phyloP scores from a whole-genome alignment of 306 rosid genomes.

The Casuarina glauca region DNA sequence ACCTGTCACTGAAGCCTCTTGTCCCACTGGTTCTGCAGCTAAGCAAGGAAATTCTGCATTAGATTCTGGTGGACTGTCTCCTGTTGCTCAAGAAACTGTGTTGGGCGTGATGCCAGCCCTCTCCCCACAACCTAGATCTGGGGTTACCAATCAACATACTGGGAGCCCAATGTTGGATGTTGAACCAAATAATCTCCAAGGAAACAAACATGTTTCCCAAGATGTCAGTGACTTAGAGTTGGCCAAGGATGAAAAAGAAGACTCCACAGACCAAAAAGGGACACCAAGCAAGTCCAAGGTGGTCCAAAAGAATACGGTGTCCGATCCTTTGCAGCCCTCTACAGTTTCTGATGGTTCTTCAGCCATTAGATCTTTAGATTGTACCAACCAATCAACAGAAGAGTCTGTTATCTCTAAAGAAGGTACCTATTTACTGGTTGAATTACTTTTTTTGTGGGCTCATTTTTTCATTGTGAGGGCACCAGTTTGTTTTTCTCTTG shows the following conservation, averaged over 20 bases:
- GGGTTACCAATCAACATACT: conserved; percentile 31
- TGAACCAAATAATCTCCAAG: conserved; percentile 39
- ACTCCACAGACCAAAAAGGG: conserved; percentile 24
- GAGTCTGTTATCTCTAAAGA: conserved; percentile 17
- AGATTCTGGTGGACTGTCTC: conserved; percentile 37
- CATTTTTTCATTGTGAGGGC: background rate
- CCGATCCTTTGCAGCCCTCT: conserved; percentile 33
- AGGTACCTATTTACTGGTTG: conserved; percentile 10
- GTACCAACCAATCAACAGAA: conserved; percentile 29
- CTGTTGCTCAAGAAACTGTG: conserved; percentile 24
- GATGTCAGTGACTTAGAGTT: conserved; percentile 37
- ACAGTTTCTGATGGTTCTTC: conserved; percentile 36
- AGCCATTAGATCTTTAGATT: conserved; percentile 29
- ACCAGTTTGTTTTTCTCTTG: background rate
- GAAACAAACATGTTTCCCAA: conserved; percentile 26
- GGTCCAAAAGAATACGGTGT: conserved; percentile 31
- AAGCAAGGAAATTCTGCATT: conserved; percentile 39
- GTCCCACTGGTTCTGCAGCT: conserved; percentile 28
- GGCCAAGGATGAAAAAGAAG: conserved; percentile 35
- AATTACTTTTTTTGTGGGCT: background rate
- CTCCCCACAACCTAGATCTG: conserved; percentile 24
- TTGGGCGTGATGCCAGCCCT: conserved; percentile 39
- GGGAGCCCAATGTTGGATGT: conserved; percentile 34
- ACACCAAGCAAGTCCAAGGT: conserved; percentile 32
- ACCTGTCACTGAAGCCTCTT: conserved; percentile 30